Evolutionary conservation across 78 protist species (phyloP), one percentile per base, ranked within the genome.

Genomic region (Dictyostelium discoideum): DNA sequence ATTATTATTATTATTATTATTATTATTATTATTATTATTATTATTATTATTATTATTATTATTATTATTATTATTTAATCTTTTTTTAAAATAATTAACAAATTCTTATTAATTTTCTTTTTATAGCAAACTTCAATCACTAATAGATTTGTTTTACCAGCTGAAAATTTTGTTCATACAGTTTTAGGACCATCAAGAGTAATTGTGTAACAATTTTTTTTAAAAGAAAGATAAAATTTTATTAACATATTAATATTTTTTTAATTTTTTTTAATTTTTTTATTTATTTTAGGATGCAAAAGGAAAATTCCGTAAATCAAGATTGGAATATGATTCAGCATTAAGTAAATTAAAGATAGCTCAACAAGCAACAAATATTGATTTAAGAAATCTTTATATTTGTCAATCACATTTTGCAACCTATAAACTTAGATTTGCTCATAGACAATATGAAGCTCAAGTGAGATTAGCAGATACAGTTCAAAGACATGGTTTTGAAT

Each of bases 131-230:
- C 87, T 4, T 80, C 95, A 22, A 83, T 90, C 16, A 72, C 44
- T 57, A 90, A 90, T 54, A 85, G 95, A 44, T 90, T 54, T 54
- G 29, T 90, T 8, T 42, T 90, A 74, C 95, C 95, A 46, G 95
- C 95, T 0, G 95, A 90, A 20, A 57, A 50, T 3, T 90, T 90
- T 42, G 60, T 88, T 4, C 16, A 13, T 7, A 42, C 29, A 5
- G 60, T 54, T 11, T n/a, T 88, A 11, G 54, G 46, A 3, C 93
- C 93, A 4, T 85, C 93, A 80, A 80, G 93, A 50, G 87, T 84
- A 84, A n/a, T n/a, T n/a, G n/a, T n/a, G n/a, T n/a, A n/a, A n/a
- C n/a, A n/a, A n/a, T n/a, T n/a, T n/a, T n/a, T n/a, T n/a, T n/a
- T n/a, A n/a, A n/a, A n/a, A n/a, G n/a, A n/a, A n/a, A 76, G 37